Base-by-base conservation (phyloP, 1,284 basidiomycete genomes). In the Wolfiporia cocos region DNA sequence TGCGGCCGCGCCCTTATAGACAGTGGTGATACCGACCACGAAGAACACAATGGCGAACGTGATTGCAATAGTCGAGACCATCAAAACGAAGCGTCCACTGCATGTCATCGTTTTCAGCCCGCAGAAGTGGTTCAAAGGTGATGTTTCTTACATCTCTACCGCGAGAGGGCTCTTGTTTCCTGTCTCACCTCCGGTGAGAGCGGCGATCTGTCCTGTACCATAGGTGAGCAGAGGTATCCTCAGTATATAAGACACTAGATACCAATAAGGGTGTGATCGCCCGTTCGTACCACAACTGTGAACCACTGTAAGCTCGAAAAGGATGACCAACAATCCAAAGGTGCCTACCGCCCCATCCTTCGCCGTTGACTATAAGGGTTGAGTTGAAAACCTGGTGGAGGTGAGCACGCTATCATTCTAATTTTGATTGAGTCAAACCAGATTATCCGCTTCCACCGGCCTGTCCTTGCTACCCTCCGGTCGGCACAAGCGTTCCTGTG, bases 181-280 rank as follows among this genome's bases (percentile, higher is more conserved):
- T 18, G 61, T 67, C 55, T 82, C 80, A 4, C 71, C 72, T 14
- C 79, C 78, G 29, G 80, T 82, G 18, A 82, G 66, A 24, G 67
- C 71, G 3, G 80, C 79, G 49, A 84, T 82, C 61, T 81, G 78
- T 36, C 76, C 74, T 76, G 42, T 19, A 31, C 15, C 22, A 35
- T 6, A 19, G n/a, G n/a, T n/a, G n/a, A n/a, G n/a, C n/a, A 15
- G 19, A 48, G 36, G 29, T 21, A 49, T 11, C 36, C 23, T 14
- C 22, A 35, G 17, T 39, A 5, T 41, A 6, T 33, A 17, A 17
- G 31, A 9, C 31, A 7, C 31, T 15, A 48, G 59, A 38, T 49
- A 74, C 77, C 79, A 39, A 82, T 81, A 51, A 82, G 65, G 2
- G 80, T 82, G 42, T 76, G 68, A 47, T 82, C 80, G 32, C 80